Evolutionary conservation across 192 early-diverging fungal genomes (phyloP).

Genomic region (Funneliformis geosporum): DNA sequence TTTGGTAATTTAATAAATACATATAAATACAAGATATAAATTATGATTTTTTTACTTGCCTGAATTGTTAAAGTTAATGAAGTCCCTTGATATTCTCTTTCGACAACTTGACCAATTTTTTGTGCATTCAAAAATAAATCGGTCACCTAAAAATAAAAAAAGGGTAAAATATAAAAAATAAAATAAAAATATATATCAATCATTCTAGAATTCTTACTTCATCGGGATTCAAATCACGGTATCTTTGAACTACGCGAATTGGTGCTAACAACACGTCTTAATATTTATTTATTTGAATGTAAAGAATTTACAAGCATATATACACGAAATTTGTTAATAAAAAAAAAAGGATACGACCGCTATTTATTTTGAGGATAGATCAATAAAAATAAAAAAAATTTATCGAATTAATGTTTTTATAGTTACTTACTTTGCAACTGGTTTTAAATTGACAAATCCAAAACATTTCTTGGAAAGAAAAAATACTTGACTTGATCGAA

Average conservation of each 20-base stretch:
- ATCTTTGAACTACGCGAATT: constrained; percentile 66
- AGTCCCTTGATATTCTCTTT: constrained; percentile 68
- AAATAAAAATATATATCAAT: not conserved
- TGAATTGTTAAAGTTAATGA: constrained; percentile 82
- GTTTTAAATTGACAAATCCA: constrained; percentile 92
- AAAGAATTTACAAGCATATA: not conserved
- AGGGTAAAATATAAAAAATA: not conserved
- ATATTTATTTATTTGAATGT: constrained; percentile 4
- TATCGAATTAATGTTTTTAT: not conserved
- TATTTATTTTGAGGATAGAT: not conserved
- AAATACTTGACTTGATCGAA: constrained; percentile 77
- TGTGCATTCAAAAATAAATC: constrained; percentile 86
- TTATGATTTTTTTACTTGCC: constrained; percentile 37
- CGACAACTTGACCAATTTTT: constrained; percentile 70
- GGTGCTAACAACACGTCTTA: constrained; percentile 84
- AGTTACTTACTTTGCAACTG: constrained; percentile 68
- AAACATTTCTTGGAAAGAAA: constrained; percentile 66
- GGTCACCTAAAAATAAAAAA: constrained; percentile 37
- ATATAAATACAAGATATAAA: not conserved
- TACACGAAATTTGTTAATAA: not conserved
- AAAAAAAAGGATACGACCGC: constrained; percentile 43
- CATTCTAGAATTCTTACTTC: constrained; percentile 53
- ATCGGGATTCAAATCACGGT: constrained; percentile 73
- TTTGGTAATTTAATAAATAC: not conserved
- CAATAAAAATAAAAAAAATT: not conserved